These are phyloP conservation scores for Alloteropsis semialata DNA, from an alignment of 176 grass and related monocot genomes.

Conservation along the genomic window DNA sequence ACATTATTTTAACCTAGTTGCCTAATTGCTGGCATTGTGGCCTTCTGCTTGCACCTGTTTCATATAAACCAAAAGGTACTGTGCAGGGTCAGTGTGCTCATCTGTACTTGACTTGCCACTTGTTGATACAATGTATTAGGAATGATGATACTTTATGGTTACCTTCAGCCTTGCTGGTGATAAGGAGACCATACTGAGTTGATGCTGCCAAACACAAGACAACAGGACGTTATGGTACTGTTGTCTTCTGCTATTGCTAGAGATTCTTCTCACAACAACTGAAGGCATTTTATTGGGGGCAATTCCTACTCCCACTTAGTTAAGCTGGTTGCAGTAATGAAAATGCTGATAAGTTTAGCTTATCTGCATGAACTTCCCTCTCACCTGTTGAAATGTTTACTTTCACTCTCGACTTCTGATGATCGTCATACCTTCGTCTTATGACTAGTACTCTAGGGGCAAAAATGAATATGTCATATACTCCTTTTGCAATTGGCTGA, in stretches of 20 bases:
- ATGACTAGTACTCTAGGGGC: background rate
- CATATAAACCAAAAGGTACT: background rate
- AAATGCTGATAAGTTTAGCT: constrained; percentile 1
- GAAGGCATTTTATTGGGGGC: background rate
- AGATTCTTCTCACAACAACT: constrained; percentile 10
- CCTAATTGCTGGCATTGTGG: background rate
- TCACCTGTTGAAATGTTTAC: background rate
- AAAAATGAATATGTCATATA: constrained; percentile 1
- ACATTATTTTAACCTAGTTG: background rate
- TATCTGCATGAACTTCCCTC: background rate
- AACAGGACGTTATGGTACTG: constrained; percentile 24
- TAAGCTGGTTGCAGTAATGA: background rate
- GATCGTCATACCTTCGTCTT: background rate
- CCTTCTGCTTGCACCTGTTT: background rate
- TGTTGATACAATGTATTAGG: background rate
- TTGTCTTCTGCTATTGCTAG: constrained; percentile 12
- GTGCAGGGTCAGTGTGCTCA: background rate
- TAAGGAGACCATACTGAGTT: constrained; percentile 32
- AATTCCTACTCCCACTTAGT: background rate
- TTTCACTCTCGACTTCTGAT: background rate
- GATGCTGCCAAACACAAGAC: constrained; percentile 29
- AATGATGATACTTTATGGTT: constrained; percentile 5
- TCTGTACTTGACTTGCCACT: background rate
- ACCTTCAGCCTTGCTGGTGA: constrained; percentile 14
- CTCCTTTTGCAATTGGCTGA: background rate